These are phyloP conservation scores for Huntiella decipiens DNA, from an alignment of 2,329 filamentous ascomycete genomes.

Conservation along the genomic window DNA sequence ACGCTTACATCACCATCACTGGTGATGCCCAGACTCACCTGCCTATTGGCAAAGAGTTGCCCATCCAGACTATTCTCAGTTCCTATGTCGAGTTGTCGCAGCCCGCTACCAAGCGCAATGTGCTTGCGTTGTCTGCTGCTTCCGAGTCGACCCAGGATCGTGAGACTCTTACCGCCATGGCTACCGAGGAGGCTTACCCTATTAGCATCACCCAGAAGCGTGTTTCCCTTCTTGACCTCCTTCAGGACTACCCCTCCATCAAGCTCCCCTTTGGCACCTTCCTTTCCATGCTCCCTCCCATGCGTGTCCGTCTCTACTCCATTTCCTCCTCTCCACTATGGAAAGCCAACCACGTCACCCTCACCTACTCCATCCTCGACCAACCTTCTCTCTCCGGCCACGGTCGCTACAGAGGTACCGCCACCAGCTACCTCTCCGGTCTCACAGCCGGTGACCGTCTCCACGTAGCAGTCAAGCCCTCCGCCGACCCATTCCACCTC, in stretches of 20 bases:
- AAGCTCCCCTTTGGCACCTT: conserved; percentile 46
- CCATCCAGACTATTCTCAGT: conserved; percentile 43
- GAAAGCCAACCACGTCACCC: conserved; percentile 35
- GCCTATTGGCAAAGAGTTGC: conserved; percentile 35
- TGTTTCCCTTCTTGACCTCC: conserved; percentile 46
- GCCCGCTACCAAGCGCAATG: conserved; percentile 46
- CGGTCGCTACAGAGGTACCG: conserved; percentile 37
- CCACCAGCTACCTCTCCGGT: conserved; percentile 38
- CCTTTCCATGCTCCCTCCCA: conserved; percentile 53
- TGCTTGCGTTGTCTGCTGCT: conserved; percentile 27
- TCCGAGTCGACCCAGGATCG: conserved; percentile 26
- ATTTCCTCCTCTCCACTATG: conserved; percentile 56
- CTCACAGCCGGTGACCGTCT: conserved; percentile 26
- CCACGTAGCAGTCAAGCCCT: conserved; percentile 29
- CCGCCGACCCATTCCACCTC: conserved; percentile 28
- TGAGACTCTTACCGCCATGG: conserved; percentile 26
- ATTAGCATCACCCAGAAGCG: conserved; percentile 34
- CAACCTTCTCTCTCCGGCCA: conserved; percentile 31
- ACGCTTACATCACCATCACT: conserved; percentile 43
- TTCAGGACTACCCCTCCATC: conserved; percentile 42
- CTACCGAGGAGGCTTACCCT: conserved; percentile 25
- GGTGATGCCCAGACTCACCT: conserved; percentile 32
- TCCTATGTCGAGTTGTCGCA: conserved; percentile 57
- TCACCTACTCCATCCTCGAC: conserved; percentile 51
- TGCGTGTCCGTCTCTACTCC: conserved; percentile 62